phyloP scores from a whole-genome alignment of 495 filamentous ascomycete species.

The Daldinia decipiens region DNA sequence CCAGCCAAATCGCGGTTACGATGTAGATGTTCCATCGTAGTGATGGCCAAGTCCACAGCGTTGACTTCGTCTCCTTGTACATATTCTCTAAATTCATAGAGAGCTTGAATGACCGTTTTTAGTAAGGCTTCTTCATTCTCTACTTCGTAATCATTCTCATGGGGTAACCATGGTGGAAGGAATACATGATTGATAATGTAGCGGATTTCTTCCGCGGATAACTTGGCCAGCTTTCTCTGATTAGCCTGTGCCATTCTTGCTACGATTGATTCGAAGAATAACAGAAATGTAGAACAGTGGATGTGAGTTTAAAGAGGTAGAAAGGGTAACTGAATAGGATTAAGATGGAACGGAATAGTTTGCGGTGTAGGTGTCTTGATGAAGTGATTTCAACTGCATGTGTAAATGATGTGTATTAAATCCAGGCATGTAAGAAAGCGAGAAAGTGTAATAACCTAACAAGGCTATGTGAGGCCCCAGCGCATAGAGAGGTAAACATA shows the following conservation, averaged over 20 bases:
- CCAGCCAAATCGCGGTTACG: conserved; percentile 13
- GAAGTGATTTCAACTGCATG: not conserved
- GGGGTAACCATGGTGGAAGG: conserved; percentile 67
- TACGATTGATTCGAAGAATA: not conserved
- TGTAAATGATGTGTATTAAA: not conserved
- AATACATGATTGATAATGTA: conserved; percentile 69
- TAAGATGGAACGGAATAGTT: too few species aligned
- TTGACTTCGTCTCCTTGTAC: conserved; percentile 9
- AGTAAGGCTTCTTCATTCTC: conserved; percentile 38
- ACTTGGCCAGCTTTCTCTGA: not conserved
- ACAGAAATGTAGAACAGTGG: not conserved
- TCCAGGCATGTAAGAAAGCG: not conserved
- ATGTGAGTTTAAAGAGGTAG: not conserved
- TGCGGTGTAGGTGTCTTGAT: not conserved
- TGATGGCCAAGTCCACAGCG: conserved; percentile 10
- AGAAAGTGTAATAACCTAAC: not conserved
- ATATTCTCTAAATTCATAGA: conserved; percentile 43
- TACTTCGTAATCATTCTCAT: conserved; percentile 53
- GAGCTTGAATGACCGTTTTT: conserved; percentile 33
- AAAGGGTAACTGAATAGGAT: not conserved
- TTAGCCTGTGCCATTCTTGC: not conserved
- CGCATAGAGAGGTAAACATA: not conserved
- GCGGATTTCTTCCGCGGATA: not conserved
- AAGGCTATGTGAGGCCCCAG: not conserved
- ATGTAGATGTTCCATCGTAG: conserved; percentile 43